Conservation (phyloP, 2,329 filamentous ascomycete species). For the Helotiales sp. region DNA sequence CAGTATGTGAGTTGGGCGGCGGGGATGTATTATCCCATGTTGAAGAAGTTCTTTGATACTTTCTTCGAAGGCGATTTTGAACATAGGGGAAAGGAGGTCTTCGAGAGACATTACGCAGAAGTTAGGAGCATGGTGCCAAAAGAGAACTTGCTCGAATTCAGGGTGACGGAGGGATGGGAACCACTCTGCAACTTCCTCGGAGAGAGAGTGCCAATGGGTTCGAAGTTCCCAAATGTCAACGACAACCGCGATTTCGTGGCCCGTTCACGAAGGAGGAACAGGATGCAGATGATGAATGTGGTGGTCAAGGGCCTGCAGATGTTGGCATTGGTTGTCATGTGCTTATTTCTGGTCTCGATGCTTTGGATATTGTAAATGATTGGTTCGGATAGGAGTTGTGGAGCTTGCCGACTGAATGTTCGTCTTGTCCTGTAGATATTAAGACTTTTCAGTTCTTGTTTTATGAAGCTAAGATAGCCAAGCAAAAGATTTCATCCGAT, state of each 20-base stretch:
- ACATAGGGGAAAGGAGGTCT: conserved; percentile 63
- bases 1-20: conserved; percentile 63
- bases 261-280: conserved; percentile 45
- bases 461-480: background rate
- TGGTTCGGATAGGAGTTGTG: background rate
- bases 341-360: conserved; percentile 5
- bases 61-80: conserved; percentile 70
- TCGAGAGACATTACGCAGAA: conserved; percentile 54
- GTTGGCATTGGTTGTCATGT: conserved; percentile 8
- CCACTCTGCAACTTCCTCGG: conserved; percentile 47
- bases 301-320: conserved; percentile 19
- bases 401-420: background rate
- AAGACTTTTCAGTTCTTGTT: background rate
- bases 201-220: conserved; percentile 9
- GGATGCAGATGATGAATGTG: conserved; percentile 50
- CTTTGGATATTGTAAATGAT: conserved; percentile 7
- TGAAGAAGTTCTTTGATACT: conserved; percentile 66
- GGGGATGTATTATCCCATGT: conserved; percentile 68
- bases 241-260: conserved; percentile 49
- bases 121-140: conserved; percentile 46
- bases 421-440: background rate
- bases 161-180: conserved; percentile 45
- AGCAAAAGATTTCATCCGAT: background rate
- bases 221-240: conserved; percentile 47
- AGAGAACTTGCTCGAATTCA: conserved; percentile 44